A percentile compares a stretch with the other conserved stretches of the same genome.
Conservation (phyloP, 768 basidiomycete species). For the Gloeopeniophorella convolvens region DNA sequence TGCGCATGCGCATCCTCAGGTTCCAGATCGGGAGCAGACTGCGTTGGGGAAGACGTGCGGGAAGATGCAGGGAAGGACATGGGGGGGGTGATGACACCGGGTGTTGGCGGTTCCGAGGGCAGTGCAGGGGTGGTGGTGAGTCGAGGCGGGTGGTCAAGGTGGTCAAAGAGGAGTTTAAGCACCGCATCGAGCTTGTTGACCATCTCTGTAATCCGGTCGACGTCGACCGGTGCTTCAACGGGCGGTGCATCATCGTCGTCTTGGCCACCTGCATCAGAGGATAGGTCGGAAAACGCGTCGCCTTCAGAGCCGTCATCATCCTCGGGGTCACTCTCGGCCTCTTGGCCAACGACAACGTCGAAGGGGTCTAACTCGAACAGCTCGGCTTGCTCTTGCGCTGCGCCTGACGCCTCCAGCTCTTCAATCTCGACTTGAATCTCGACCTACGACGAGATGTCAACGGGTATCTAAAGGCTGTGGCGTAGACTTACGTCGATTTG, state of each 20-base stretch:
- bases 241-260: slow-evolving; percentile 34
- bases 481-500: slow-evolving; percentile 72
- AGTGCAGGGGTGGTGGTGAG: slow-evolving; percentile 25
- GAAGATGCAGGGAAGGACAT: slow-evolving; percentile 5
- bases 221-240: slow-evolving; percentile 45
- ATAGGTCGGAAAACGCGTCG: slow-evolving; percentile 64
- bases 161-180: slow-evolving; percentile 76
- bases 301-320: slow-evolving; percentile 43
- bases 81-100: slow-evolving; percentile 27
- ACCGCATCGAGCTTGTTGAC: slow-evolving; percentile 88
- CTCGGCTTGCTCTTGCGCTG: slow-evolving; percentile 41
- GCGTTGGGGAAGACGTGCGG: slow-evolving; percentile 21
- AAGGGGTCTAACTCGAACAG: slow-evolving; percentile 81
- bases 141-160: slow-evolving; percentile 55
- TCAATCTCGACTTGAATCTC: slow-evolving; percentile 97
- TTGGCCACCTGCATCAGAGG: slow-evolving; percentile 59
- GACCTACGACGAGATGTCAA: slow-evolving; percentile 45
- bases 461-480: not conserved
- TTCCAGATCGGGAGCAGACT: too few species aligned
- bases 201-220: slow-evolving; percentile 77
- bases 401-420: slow-evolving; percentile 70
- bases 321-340: slow-evolving; percentile 48
- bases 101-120: slow-evolving; percentile 23
- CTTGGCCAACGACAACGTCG: slow-evolving; percentile 76
- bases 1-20: too few species aligned